phyloP scores from a whole-genome alignment of 176 grass and related monocot genomes.

The Aegilops speltoides region DNA sequence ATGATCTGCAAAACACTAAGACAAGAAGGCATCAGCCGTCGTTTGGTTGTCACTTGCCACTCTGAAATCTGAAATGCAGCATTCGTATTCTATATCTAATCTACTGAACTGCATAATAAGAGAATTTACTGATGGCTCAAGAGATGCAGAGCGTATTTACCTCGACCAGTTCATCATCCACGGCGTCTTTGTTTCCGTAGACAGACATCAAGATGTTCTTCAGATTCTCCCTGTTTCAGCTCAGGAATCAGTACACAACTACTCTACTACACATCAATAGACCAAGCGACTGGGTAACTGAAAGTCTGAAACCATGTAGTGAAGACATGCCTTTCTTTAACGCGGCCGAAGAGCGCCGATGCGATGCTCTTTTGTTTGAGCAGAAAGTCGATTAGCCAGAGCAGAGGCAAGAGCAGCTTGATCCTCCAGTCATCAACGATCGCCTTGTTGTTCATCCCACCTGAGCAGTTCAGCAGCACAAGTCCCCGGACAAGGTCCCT shows the following conservation, averaged over 20 bases:
- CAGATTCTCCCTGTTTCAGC: conserved; percentile 59
- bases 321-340: conserved; percentile 59
- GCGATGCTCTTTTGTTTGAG: conserved; percentile 75
- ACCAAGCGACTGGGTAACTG: not conserved
- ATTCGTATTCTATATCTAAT: too few relatives aligned
- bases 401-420: conserved; percentile 73
- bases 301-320: not conserved
- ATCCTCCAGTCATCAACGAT: conserved; percentile 98
- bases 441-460: conserved; percentile 98
- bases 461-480: conserved; percentile 85
- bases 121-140: not conserved
- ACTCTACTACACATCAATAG: not conserved
- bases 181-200: conserved; percentile 71
- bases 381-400: conserved; percentile 80
- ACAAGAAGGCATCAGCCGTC: not conserved
- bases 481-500: conserved; percentile 61
- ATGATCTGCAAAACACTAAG: conserved; percentile 55
- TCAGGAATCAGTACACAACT: not conserved
- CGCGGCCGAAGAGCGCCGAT: conserved; percentile 66
- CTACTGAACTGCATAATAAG: not conserved
- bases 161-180: conserved; percentile 75
- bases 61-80: not conserved
- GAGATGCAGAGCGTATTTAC: conserved; percentile 19
- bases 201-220: conserved; percentile 76
- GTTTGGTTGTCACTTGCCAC: not conserved